Conservation (phyloP, 2,329 filamentous ascomycete species). For the Epichloe amarillans region DNA sequence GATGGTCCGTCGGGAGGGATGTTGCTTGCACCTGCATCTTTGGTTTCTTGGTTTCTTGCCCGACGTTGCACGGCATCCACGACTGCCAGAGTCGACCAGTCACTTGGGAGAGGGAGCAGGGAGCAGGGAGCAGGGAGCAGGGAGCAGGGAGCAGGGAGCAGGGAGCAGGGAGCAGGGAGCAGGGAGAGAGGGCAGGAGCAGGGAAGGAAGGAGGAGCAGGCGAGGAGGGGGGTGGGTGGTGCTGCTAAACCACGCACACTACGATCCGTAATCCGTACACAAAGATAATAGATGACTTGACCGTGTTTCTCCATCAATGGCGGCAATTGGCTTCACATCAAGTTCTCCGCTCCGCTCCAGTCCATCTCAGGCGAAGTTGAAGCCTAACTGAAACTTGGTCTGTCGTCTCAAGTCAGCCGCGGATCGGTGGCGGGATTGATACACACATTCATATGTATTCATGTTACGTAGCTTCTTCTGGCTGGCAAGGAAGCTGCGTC, state of each 20-base stretch:
- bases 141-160: neutral
- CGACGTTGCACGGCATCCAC: constrained; percentile 8
- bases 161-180: neutral
- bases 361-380: neutral
- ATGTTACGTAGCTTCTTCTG: neutral
- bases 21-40: constrained; percentile 3
- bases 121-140: neutral
- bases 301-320: neutral
- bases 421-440: neutral
- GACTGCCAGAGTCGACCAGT: neutral
- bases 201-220: neutral
- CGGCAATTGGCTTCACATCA: neutral
- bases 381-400: neutral
- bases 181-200: neutral
- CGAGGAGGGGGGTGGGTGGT: neutral
- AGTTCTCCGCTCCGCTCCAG: neutral
- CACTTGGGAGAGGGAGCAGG: neutral
- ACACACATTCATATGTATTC: too few species aligned
- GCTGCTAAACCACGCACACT: neutral
- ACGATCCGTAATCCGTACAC: neutral
- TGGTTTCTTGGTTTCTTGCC: constrained; percentile 2
- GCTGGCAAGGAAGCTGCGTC: neutral
- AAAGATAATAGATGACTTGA: neutral
- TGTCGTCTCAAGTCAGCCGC: neutral
- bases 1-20: neutral